Base-by-base conservation (phyloP, 305 asterid species). In the Ilex paraguariensis region DNA sequence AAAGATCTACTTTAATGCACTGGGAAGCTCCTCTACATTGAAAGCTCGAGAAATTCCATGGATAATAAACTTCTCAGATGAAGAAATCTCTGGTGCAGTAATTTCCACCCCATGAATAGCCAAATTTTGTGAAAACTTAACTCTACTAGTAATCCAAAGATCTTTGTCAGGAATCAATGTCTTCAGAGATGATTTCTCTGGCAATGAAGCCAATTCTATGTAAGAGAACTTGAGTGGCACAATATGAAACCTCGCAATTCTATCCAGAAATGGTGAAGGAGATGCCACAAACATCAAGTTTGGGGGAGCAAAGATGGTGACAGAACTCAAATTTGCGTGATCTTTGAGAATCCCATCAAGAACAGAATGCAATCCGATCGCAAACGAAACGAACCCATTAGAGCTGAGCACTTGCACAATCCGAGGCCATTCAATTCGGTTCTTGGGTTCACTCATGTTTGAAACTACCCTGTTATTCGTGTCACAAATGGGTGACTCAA, bases 281-380 rank as follows among this genome's bases (percentile, higher is more conserved):
- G 81, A 74, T 0, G 91, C 68, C 52, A 79, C 55, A 30, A 79
- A 83, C 17, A 70, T 81, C 3, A 86, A 73, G 75, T 79, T 68
- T 0, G 84, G 84, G 3, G 95, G 94, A n/a, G 82, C 88, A 45
- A 90, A 85, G 58, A 90, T 56, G 33, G 97, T 83, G 30, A 69
- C 81, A 7, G 79, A 65, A 6, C 64, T 70, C 65, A 85, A 60
- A 65, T 85, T 72, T 5, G 60, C n/a, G 56, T 63, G 72, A 59
- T 83, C 84, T 46, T 54, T 65, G 54, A 82, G 40, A 61, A 90
- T 64, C 62, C 74, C 81, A 51, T 82, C 88, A 63, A 85, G 67
- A 73, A 79, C 81, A 16, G 87, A 71, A 28, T 83, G 79, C 73
- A 90, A 62, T 48, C 84, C 97, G 60, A 81, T 73, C 0, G 95